Evolutionary conservation across 1,139 yeast species (phyloP), one percentile per base, ranked within the genome.

Genomic region (Candida freyschussii): DNA sequence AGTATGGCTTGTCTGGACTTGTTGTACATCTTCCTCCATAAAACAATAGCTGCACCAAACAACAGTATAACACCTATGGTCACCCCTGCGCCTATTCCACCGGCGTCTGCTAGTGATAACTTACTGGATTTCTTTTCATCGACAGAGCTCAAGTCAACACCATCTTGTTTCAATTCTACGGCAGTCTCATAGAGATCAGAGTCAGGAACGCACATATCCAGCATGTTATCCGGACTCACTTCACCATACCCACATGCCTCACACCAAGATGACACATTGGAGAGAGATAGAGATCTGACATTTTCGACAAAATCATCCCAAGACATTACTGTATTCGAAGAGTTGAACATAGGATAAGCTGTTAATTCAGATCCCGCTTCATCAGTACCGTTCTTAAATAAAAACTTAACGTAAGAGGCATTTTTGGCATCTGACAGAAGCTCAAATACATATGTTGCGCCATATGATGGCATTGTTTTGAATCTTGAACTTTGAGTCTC

Each of bases 31-130:
- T 15, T n/a, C n/a, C n/a, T n/a, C n/a, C n/a, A 26, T 14, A 31
- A 31, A 6, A 32, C 21, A n/a, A n/a, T n/a, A n/a, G n/a, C n/a
- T n/a, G 33, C 41, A 29, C 41, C 44, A 9, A 42, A 4, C 6
- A 44, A 21, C 17, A 56, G 40, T 41, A 63, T 44, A 5, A 62
- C 69, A 35, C 63, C 67, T 32, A 66, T 47, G 16, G 71, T 66
- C 27, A 62, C 67, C 47, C 70, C 72, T n/a, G 72, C 72, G 32
- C 72, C 72, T 40, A 67, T 65, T 37, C 72, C 72, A 38, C 71
- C 71, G 20, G 70, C 72, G 25, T 42, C 69, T 8, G 68, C 69
- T 13, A 54, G 47, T 6, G 62, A 37, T 32, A 65, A 44, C n/a
- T 15, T 23, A 11, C 21, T 21, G n/a, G 15, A 21, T 6, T 27